A percentile compares a stretch with the other conserved stretches of the same genome.
phyloP scores from a whole-genome alignment of 1,139 yeast species.

The Candida glucosophila region DNA sequence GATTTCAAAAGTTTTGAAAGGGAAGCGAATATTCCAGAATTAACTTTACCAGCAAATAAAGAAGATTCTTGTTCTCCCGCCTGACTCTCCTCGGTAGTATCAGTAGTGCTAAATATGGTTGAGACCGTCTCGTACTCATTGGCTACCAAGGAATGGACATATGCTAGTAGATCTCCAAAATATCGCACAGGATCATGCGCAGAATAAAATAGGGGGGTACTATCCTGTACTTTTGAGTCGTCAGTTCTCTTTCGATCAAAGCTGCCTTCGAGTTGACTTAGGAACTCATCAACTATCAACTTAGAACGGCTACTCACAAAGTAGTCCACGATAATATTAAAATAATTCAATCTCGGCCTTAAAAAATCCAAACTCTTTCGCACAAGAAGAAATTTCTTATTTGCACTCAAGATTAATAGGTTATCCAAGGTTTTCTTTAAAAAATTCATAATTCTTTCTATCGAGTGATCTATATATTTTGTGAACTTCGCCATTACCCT shows the following conservation, averaged over 20 bases:
- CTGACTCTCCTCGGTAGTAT: constrained; percentile 10
- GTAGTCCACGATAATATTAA: constrained; percentile 37
- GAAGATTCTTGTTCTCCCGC: constrained; percentile 7
- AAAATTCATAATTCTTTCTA: constrained; percentile 36
- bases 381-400: constrained; percentile 18
- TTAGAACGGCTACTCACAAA: constrained; percentile 52
- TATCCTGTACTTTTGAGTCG: constrained; percentile 4
- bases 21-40: constrained; percentile 21
- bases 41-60: constrained; percentile 16
- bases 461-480: constrained; percentile 41
- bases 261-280: constrained; percentile 39
- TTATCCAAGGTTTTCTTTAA: constrained; percentile 29
- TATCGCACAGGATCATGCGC: constrained; percentile 79
- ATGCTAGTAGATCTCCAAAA: constrained; percentile 83
- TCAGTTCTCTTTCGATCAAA: constrained; percentile 3
- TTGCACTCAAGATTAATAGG: constrained; percentile 23
- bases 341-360: constrained; percentile 36
- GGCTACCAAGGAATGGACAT: constrained; percentile 81
- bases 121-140: constrained; percentile 76
- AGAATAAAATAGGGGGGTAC: constrained; percentile 51
- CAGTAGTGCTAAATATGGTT: constrained; percentile 23
- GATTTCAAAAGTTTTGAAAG: constrained; percentile 33
- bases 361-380: constrained; percentile 27
- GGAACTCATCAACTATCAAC: constrained; percentile 48
- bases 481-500: constrained; percentile 59